phyloP scores from a whole-genome alignment of 2,329 filamentous ascomycete genomes.

The Metarhizium album region DNA sequence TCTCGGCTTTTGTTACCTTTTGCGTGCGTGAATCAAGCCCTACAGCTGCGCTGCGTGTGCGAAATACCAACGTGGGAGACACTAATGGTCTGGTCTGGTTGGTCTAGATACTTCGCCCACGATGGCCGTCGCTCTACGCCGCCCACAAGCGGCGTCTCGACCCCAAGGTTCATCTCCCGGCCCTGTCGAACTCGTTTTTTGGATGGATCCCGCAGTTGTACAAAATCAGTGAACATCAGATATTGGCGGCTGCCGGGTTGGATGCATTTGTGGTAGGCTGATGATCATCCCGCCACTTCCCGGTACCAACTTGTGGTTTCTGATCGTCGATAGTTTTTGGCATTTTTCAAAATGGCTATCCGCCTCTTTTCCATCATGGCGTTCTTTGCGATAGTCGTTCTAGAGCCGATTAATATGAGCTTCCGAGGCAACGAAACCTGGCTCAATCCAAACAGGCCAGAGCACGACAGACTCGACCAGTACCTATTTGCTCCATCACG shows the following conservation, averaged over 20 bases:
- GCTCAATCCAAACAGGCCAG: not conserved
- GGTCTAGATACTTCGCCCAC: conserved; percentile 74
- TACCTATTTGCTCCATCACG: not conserved
- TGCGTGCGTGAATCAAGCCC: conserved; percentile 43
- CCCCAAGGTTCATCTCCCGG: conserved; percentile 51
- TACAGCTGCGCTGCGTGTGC: not conserved
- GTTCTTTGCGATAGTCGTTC: conserved; percentile 68
- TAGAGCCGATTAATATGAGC: conserved; percentile 74
- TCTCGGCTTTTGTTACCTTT: conserved; percentile 63
- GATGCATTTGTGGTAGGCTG: conserved; percentile 85
- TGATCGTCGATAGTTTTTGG: conserved; percentile 51
- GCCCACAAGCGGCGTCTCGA: conserved; percentile 71
- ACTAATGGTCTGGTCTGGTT: not conserved
- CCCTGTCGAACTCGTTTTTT: conserved; percentile 73
- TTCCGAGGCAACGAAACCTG: conserved; percentile 27
- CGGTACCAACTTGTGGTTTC: not conserved
- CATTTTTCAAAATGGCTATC: conserved; percentile 93
- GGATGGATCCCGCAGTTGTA: conserved; percentile 89
- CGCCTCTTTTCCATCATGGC: conserved; percentile 71
- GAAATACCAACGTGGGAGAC: not conserved
- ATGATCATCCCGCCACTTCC: not conserved
- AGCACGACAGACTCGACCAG: conserved; percentile 5
- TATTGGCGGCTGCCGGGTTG: conserved; percentile 79
- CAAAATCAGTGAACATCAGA: conserved; percentile 76
- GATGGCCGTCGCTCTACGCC: conserved; percentile 86